A percentile compares a stretch with the other conserved stretches of the same genome.
Evolutionary conservation across 2,329 filamentous ascomycete genomes (phyloP).

Genomic region (Fusarium armeniacum): DNA sequence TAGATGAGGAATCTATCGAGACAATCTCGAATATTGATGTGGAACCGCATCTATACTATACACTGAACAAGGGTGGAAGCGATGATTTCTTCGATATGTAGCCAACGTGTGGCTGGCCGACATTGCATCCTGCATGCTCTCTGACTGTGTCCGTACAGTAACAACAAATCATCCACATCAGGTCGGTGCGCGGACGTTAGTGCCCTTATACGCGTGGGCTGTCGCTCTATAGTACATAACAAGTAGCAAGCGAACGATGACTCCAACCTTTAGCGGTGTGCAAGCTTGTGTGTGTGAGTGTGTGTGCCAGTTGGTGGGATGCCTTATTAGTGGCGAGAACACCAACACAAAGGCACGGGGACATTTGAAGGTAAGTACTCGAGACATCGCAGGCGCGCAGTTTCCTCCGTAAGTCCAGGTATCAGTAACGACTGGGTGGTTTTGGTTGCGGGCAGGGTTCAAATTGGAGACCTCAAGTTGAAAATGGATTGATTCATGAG

Average conservation of each 20-base stretch:
- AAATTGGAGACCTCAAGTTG: slow-evolving; percentile 12
- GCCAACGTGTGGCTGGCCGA: slow-evolving; percentile 21
- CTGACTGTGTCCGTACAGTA: slow-evolving; percentile 2
- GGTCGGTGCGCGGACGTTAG: slow-evolving; percentile 22
- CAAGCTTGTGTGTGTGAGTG: not conserved
- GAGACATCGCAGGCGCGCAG: slow-evolving; percentile 14
- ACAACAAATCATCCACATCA: slow-evolving; percentile 14
- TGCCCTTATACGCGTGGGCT: slow-evolving; percentile 23
- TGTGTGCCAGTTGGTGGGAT: slow-evolving; percentile 23
- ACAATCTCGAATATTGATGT: slow-evolving; percentile 28
- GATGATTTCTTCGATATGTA: slow-evolving; percentile 28
- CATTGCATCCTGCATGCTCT: slow-evolving; percentile 27
- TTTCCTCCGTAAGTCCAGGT: slow-evolving; percentile 20
- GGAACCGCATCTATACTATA: slow-evolving; percentile 22
- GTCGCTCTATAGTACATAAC: not conserved
- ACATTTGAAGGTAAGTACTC: slow-evolving; percentile 18
- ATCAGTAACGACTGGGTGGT: slow-evolving; percentile 3
- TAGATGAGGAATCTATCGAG: slow-evolving; percentile 29
- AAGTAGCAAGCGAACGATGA: slow-evolving; percentile 16
- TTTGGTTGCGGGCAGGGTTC: slow-evolving; percentile 26
- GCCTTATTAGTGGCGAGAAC: slow-evolving; percentile 34
- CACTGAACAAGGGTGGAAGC: slow-evolving; percentile 26
- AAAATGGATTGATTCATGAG: slow-evolving; percentile 1
- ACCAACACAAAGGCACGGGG: slow-evolving; percentile 19
- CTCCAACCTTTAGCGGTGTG: slow-evolving; percentile 32